A percentile compares a stretch with the other conserved stretches of the same genome.
phyloP scores from a whole-genome alignment of 371 early-diverging fungal genomes.

The Conidiobolus coronatus region DNA sequence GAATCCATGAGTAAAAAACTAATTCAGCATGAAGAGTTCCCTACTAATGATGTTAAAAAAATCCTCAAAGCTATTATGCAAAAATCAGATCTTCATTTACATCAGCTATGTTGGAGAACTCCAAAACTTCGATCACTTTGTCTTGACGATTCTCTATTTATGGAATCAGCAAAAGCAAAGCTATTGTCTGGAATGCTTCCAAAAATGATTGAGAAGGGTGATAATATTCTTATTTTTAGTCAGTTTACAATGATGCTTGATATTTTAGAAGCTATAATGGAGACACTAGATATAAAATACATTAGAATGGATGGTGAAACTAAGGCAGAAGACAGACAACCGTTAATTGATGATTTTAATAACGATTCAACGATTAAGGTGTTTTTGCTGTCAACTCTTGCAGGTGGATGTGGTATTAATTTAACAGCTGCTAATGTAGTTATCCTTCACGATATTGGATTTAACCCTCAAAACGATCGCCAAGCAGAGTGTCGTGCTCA shows the following conservation, averaged over 20 bases:
- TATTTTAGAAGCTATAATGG: slow-evolving; percentile 47
- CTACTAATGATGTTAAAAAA: slow-evolving; percentile 27
- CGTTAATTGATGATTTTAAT: slow-evolving; percentile 38
- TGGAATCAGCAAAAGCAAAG: slow-evolving; percentile 50
- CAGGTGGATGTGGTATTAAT: slow-evolving; percentile 92
- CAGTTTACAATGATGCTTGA: slow-evolving; percentile 80
- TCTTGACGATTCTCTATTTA: too few relatives aligned
- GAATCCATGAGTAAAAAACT: too few relatives aligned
- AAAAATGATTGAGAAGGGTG: slow-evolving; percentile 53
- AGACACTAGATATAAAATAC: slow-evolving; percentile 20
- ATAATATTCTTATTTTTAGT: slow-evolving; percentile 86
- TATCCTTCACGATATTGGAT: slow-evolving; percentile 78
- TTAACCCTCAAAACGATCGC: slow-evolving; percentile 94
- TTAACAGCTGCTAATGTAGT: slow-evolving; percentile 89
- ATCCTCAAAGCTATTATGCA: slow-evolving; percentile 7
- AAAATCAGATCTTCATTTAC: too few relatives aligned
- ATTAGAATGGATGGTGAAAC: slow-evolving; percentile 82
- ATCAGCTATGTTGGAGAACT: too few relatives aligned
- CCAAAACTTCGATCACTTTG: too few relatives aligned
- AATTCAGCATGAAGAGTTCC: slow-evolving; percentile 18
- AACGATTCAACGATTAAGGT: slow-evolving; percentile 27
- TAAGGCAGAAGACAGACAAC: slow-evolving; percentile 47
- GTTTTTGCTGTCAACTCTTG: slow-evolving; percentile 92
- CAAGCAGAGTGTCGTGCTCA: slow-evolving; percentile 96
- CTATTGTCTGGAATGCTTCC: slow-evolving; percentile 67